phyloP scores from a whole-genome alignment of 2,329 filamentous ascomycete species.

The Cladosporium sphaerospermum region DNA sequence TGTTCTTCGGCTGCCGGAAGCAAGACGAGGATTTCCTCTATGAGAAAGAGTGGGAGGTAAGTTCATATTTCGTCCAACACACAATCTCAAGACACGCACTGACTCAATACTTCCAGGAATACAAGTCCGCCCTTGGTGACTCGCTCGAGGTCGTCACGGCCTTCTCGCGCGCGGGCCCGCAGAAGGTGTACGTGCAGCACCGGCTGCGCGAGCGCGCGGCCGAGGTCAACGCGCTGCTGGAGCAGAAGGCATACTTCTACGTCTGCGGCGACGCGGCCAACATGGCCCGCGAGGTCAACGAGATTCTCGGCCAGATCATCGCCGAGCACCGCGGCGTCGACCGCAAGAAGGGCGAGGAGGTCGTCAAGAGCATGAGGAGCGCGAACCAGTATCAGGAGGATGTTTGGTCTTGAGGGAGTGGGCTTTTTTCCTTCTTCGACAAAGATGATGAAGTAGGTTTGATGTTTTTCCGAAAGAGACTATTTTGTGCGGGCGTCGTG shows the following conservation, averaged over 20 bases:
- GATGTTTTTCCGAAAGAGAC: background rate
- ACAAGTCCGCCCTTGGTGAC: constrained; percentile 75
- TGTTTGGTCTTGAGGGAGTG: constrained; percentile 49
- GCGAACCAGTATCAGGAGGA: constrained; percentile 93
- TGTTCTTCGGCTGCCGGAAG: constrained; percentile 95
- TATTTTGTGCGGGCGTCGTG: background rate
- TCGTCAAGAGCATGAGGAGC: constrained; percentile 94
- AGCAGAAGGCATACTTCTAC: constrained; percentile 89
- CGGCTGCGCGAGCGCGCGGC: constrained; percentile 74
- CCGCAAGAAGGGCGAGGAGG: constrained; percentile 84
- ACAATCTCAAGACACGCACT: background rate
- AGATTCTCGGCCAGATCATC: constrained; percentile 79
- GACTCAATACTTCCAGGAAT: constrained; percentile 52
- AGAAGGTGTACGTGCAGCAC: constrained; percentile 98
- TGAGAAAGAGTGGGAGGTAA: constrained; percentile 80
- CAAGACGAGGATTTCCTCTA: constrained; percentile 88
- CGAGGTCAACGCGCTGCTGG: constrained; percentile 79
- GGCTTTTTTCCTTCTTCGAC: too few relatives aligned
- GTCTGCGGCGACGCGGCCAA: constrained; percentile 96
- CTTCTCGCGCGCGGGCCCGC: constrained; percentile 79
- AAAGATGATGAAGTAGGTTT: too few relatives aligned
- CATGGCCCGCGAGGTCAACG: constrained; percentile 54
- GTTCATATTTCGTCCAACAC: too few relatives aligned
- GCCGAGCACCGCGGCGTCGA: constrained; percentile 74
- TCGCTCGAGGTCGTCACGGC: constrained; percentile 86